phyloP scores from a whole-genome alignment of 1,139 yeast species.

The Petasospora fabianii region DNA sequence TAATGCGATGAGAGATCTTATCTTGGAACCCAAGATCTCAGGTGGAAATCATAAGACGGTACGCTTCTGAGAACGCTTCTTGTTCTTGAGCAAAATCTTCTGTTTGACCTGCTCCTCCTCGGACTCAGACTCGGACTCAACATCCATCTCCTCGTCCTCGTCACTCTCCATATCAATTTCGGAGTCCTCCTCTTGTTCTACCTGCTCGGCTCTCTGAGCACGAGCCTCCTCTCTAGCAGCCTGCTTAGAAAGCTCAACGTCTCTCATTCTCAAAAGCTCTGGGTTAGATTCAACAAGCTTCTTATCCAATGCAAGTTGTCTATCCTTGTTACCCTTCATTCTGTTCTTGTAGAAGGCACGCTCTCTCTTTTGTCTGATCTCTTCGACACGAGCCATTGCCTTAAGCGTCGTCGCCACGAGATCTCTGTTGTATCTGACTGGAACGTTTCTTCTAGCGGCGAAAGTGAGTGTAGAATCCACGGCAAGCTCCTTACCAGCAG shows the following conservation, averaged over 20 bases:
- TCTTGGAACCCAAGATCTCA: no score
- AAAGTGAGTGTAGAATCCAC: constrained; percentile 95
- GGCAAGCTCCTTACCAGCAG: constrained; percentile 98
- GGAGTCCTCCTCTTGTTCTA: constrained; percentile 41
- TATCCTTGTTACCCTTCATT: constrained; percentile 96
- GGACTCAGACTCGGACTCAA: constrained; percentile 39
- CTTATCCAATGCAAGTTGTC: constrained; percentile 79
- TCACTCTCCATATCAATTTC: constrained; percentile 40
- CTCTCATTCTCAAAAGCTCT: constrained; percentile 86
- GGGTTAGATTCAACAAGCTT: constrained; percentile 86
- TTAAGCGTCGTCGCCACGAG: constrained; percentile 88
- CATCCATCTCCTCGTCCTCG: constrained; percentile 33
- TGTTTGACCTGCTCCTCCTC: constrained; percentile 50
- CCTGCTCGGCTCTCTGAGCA: constrained; percentile 48
- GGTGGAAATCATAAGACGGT: constrained; percentile 13
- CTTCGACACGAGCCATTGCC: constrained; percentile 96
- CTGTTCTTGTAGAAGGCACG: constrained; percentile 98
- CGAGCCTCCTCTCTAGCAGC: constrained; percentile 67
- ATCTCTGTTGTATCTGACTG: constrained; percentile 96
- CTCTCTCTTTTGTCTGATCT: constrained; percentile 94
- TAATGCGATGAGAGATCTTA: no score
- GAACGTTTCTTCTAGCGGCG: constrained; percentile 96
- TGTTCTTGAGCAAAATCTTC: constrained; percentile 77
- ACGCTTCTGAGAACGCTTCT: constrained; percentile 38
- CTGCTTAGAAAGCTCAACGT: constrained; percentile 81